Evolutionary conservation across 2,329 filamentous ascomycete species (phyloP).

Genomic region (Orbilia ellipsospora): DNA sequence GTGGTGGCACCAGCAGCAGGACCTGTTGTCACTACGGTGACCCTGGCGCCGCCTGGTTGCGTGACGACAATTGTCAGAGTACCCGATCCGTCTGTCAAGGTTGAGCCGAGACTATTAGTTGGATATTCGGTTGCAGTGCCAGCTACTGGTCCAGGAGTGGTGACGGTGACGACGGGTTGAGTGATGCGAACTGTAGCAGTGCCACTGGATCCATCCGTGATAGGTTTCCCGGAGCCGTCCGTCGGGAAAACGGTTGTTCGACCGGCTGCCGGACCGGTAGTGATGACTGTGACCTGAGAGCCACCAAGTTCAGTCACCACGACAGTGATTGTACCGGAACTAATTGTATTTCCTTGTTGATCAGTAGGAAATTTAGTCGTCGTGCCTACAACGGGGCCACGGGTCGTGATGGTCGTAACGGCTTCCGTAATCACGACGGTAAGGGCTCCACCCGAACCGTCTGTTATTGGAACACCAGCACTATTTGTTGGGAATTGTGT

Average conservation of each 20-base stretch:
- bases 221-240: neutral
- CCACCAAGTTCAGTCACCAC: neutral
- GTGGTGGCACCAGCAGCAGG: no score
- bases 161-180: neutral
- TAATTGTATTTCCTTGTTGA: neutral
- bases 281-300: neutral
- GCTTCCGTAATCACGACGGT: neutral
- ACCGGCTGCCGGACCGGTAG: neutral
- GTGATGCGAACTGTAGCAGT: slow-evolving; percentile 11
- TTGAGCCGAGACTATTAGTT: no score
- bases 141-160: neutral
- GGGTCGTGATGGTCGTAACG: neutral
- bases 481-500: neutral
- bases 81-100: no score
- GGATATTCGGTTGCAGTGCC: no score
- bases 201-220: neutral
- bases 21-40: no score
- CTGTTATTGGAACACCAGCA: neutral
- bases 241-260: neutral
- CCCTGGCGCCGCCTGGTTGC: no score
- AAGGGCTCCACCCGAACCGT: neutral
- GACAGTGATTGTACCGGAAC: neutral
- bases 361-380: slow-evolving; percentile 10
- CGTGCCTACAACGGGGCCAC: neutral
- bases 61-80: no score